Conservation (phyloP, 768 basidiomycete genomes). For the Boletus coccyginus region DNA sequence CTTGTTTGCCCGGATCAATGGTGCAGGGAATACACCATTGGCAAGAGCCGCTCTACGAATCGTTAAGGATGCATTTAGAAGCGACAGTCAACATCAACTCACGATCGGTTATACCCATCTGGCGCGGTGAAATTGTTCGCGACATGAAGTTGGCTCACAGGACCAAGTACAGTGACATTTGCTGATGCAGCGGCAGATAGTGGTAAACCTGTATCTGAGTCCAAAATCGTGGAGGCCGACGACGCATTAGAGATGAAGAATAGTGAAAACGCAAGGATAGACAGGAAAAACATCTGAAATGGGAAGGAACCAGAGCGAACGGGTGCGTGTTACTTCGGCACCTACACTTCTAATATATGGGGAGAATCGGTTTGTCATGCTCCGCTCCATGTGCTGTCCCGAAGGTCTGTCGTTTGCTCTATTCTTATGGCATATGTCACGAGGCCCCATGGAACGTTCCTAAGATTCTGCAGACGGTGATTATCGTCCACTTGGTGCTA, state of each 20-base stretch:
- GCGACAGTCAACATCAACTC: not conserved
- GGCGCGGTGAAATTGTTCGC: slow-evolving; percentile 32
- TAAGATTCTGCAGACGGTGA: too few species aligned
- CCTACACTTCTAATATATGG: not conserved
- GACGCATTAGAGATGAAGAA: not conserved
- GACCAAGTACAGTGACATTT: slow-evolving; percentile 11
- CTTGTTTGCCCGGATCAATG: slow-evolving; percentile 41
- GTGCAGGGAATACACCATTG: slow-evolving; percentile 35
- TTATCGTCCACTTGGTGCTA: too few species aligned
- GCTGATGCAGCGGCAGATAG: not conserved
- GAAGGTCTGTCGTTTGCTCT: too few species aligned
- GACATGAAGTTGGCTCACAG: slow-evolving; percentile 27
- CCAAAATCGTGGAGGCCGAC: not conserved
- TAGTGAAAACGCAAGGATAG: slow-evolving; percentile 1
- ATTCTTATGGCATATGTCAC: too few species aligned
- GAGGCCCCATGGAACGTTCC: too few species aligned
- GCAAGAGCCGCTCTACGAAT: not conserved
- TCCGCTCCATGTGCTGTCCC: too few species aligned
- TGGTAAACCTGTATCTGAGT: not conserved
- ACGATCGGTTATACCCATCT: not conserved
- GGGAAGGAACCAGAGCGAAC: not conserved
- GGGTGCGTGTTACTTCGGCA: not conserved
- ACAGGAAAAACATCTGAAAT: not conserved
- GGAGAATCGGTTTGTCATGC: too few species aligned
- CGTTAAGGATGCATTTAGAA: not conserved